Conservation (phyloP, 257 asterid species). For the Prunella vulgaris region DNA sequence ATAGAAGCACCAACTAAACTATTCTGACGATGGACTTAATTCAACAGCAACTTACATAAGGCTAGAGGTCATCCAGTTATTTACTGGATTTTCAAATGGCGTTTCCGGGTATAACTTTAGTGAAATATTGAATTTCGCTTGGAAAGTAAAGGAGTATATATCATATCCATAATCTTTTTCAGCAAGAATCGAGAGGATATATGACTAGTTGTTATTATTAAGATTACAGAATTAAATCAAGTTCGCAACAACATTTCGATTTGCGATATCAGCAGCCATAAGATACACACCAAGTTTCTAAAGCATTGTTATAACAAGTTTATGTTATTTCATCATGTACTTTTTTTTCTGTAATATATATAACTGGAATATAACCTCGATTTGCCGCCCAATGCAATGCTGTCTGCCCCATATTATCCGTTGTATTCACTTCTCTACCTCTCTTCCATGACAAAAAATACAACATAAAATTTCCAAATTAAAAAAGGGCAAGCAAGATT, state of each 20-base stretch:
- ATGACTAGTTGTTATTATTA: background rate
- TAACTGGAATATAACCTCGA: too few relatives aligned
- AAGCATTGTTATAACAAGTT: slow-evolving; percentile 1
- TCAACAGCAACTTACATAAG: background rate
- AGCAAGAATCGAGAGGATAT: background rate
- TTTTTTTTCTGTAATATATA: too few relatives aligned
- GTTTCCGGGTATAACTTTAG: background rate
- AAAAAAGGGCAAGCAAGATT: too few relatives aligned
- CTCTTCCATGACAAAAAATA: too few relatives aligned
- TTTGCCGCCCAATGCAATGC: too few relatives aligned
- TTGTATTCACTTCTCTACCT: too few relatives aligned
- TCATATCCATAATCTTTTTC: background rate
- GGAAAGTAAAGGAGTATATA: background rate
- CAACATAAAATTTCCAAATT: too few relatives aligned
- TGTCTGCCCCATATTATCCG: too few relatives aligned
- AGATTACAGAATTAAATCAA: background rate
- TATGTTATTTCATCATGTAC: slow-evolving; percentile 7
- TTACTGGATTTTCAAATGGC: background rate
- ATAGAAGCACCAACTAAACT: background rate
- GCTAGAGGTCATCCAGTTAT: background rate
- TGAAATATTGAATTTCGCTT: background rate
- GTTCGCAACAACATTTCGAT: background rate
- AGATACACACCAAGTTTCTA: slow-evolving; percentile 6
- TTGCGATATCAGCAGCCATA: background rate
- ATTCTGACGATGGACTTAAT: background rate